Evolutionary conservation across 306 rosid species (phyloP).

Genomic region (Acmispon strigosus): DNA sequence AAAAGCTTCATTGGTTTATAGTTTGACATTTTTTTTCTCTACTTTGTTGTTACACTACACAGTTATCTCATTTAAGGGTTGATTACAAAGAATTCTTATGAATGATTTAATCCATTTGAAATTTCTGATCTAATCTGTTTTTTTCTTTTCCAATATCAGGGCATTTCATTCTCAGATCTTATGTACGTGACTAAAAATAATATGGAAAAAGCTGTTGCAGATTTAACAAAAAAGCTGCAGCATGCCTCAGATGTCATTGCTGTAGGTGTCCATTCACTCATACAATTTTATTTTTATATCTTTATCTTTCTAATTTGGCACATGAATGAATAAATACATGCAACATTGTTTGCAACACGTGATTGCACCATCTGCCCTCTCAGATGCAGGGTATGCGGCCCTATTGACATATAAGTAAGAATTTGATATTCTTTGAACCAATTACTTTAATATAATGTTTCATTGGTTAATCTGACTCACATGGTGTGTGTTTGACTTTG

Average conservation of each 20-base stretch:
- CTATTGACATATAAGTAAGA: neutral
- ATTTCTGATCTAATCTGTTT: neutral
- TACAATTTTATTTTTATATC: neutral
- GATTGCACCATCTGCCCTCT: neutral
- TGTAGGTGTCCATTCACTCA: constrained; percentile 45
- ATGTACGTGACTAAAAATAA: constrained; percentile 89
- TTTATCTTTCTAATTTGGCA: neutral
- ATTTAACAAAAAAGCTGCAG: constrained; percentile 78
- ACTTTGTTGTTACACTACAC: no score
- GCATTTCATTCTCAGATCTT: constrained; percentile 78
- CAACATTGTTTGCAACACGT: neutral
- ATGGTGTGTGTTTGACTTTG: neutral
- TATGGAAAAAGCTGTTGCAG: constrained; percentile 83
- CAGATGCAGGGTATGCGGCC: neutral
- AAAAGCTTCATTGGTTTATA: constrained; percentile 9
- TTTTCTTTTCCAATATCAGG: constrained; percentile 41
- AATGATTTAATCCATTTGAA: constrained; percentile 1
- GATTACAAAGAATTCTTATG: neutral
- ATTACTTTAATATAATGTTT: neutral
- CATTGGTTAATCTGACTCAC: neutral
- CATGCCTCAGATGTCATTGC: constrained; percentile 76
- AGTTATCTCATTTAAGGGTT: neutral
- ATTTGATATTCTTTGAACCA: neutral
- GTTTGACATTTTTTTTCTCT: neutral
- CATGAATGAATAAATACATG: no score